These are phyloP conservation scores for Fusarium keratoplasticum DNA, from an alignment of 2,329 filamentous ascomycete species.

Conservation along the genomic window DNA sequence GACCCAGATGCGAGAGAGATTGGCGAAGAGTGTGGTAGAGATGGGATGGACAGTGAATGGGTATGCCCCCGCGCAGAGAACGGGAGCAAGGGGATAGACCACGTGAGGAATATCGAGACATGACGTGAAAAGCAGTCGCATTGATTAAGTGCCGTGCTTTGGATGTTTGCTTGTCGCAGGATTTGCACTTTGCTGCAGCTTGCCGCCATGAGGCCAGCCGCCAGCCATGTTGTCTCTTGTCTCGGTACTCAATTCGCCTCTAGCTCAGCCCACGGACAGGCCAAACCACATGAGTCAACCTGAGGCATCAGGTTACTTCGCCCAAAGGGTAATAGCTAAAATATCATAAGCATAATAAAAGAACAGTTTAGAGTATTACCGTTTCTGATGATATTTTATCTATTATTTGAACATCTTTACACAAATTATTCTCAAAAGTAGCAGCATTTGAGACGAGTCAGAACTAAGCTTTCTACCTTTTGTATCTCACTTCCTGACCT, in stretches of 20 bases:
- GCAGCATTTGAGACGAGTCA: background rate
- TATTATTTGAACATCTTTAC: background rate
- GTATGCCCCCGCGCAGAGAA: background rate
- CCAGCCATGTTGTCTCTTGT: conserved; percentile 5
- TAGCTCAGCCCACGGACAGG: background rate
- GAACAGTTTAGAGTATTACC: background rate
- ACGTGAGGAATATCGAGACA: background rate
- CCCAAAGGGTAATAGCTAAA: background rate
- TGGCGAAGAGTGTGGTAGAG: conserved; percentile 7
- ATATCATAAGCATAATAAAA: background rate
- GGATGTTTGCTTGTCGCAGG: background rate
- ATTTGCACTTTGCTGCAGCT: conserved; percentile 1
- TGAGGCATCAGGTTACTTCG: background rate
- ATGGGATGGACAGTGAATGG: conserved; percentile 30
- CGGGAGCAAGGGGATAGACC: background rate
- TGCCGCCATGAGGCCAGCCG: background rate
- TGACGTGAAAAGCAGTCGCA: background rate
- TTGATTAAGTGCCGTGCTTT: background rate
- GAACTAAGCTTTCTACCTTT: background rate
- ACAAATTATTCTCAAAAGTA: background rate
- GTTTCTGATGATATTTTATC: background rate
- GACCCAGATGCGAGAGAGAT: conserved; percentile 1
- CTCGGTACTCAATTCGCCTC: background rate
- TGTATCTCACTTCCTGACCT: background rate
- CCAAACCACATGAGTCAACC: background rate